Percentiles rank a stretch among this genome's conserved stretches.
phyloP scores from a whole-genome alignment of 164 flowering plant genomes.

The Dillenia turbinata region DNA sequence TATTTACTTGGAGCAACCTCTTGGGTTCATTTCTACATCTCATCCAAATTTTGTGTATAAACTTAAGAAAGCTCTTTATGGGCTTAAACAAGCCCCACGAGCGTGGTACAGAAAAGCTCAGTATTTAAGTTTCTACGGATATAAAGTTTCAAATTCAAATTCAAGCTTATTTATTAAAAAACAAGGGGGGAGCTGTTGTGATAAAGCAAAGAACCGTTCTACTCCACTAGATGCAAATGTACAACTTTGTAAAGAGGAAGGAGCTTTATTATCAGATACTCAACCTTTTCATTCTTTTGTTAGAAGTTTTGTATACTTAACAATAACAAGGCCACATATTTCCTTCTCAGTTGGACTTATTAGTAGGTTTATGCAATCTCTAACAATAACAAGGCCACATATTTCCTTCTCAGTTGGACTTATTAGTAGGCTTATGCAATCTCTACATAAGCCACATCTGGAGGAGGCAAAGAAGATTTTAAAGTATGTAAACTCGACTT shows the following conservation, averaged over 20 bases:
- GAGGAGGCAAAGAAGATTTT: constrained; percentile 2
- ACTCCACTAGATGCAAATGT: constrained; percentile 4
- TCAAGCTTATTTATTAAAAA: not conserved
- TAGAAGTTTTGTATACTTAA: constrained; percentile 6
- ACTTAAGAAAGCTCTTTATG: not conserved
- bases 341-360: too few relatives aligned
- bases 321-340: too few relatives aligned
- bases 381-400: constrained; percentile 6
- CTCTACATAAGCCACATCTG: constrained; percentile 5
- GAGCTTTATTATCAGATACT: not conserved
- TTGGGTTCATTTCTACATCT: too few relatives aligned
- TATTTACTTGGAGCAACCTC: too few relatives aligned
- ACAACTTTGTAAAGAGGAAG: not conserved
- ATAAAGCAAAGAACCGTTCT: not conserved
- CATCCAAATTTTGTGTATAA: not conserved
- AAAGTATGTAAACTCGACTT: not conserved
- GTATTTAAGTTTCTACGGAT: not conserved
- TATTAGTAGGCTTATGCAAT: constrained; percentile 6
- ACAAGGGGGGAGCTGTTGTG: not conserved
- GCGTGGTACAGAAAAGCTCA: not conserved
- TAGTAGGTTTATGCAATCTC: too few relatives aligned
- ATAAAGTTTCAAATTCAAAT: constrained; percentile 1
- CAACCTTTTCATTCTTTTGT: not conserved
- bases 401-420: constrained; percentile 1
- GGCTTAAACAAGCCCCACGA: not conserved